Evolutionary conservation across 2,329 filamentous ascomycete genomes (phyloP).

Genomic region (Beauveria rudraprayagi): DNA sequence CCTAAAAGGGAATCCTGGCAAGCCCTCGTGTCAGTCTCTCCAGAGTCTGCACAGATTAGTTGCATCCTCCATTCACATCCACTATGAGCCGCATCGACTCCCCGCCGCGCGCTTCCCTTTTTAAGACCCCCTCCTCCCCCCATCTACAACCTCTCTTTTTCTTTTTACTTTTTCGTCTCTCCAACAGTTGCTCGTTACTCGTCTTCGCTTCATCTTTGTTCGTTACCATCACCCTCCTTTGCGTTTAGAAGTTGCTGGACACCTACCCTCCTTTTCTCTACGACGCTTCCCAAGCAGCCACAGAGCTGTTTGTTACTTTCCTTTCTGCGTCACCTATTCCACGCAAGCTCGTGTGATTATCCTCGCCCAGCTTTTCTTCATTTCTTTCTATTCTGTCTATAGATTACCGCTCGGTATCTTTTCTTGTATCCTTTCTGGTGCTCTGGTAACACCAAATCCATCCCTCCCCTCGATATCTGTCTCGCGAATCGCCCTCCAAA

Average conservation of each 20-base stretch:
- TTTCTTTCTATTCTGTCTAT: conserved; percentile 1
- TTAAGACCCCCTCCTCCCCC: not conserved
- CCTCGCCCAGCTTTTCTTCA: conserved; percentile 5
- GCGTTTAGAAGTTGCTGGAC: conserved; percentile 9
- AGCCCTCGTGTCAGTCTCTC: not conserved
- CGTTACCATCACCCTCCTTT: not conserved
- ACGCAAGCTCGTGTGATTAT: conserved; percentile 11
- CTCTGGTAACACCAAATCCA: conserved; percentile 8
- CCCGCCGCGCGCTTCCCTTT: not conserved
- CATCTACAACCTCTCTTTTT: not conserved
- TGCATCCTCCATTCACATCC: not conserved
- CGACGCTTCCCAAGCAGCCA: not conserved
- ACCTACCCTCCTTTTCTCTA: conserved; percentile 10
- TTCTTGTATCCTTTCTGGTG: not conserved
- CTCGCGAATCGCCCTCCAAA: not conserved
- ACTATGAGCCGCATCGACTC: conserved; percentile 1
- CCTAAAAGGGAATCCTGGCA: not conserved
- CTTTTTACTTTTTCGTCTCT: not conserved
- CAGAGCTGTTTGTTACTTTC: conserved; percentile 7
- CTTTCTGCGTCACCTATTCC: conserved; percentile 11
- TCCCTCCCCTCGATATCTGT: not conserved
- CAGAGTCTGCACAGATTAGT: not conserved
- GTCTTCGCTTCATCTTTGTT: not conserved
- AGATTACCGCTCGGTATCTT: not conserved
- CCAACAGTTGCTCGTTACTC: not conserved